These are phyloP conservation scores for Umbilicus rupestris DNA, from an alignment of 164 flowering plant genomes.

Conservation along the genomic window DNA sequence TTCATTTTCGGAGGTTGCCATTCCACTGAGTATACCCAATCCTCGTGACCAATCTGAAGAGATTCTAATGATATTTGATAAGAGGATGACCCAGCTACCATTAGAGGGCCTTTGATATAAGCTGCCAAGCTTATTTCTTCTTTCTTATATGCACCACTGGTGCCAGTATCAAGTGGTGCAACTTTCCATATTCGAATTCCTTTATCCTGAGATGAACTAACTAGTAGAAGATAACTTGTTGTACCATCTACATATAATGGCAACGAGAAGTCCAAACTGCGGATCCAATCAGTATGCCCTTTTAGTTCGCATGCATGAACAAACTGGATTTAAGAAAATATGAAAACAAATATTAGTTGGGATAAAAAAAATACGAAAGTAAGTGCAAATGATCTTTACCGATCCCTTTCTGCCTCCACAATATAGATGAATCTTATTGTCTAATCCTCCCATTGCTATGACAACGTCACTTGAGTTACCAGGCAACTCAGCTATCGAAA, in stretches of 20 bases:
- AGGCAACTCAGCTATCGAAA: slow-evolving; percentile 77
- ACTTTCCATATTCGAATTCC: slow-evolving; percentile 93
- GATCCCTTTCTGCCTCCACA: slow-evolving; percentile 70
- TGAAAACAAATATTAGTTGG: slow-evolving; percentile 4
- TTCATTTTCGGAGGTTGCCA: slow-evolving; percentile 75
- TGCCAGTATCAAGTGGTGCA: slow-evolving; percentile 20
- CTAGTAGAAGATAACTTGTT: slow-evolving; percentile 47
- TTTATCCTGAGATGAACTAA: slow-evolving; percentile 94
- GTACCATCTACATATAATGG: slow-evolving; percentile 35
- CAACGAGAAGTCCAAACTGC: slow-evolving; percentile 88
- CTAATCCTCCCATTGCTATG: slow-evolving; percentile 92
- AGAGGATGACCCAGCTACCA: slow-evolving; percentile 49
- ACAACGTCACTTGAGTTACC: slow-evolving; percentile 42
- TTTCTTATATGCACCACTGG: slow-evolving; percentile 22
- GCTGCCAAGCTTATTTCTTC: slow-evolving; percentile 54
- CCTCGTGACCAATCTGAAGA: slow-evolving; percentile 90
- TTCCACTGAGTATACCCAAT: slow-evolving; percentile 95
- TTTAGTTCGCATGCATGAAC: slow-evolving; percentile 73
- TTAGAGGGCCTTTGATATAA: slow-evolving; percentile 80
- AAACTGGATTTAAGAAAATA: slow-evolving; percentile 41
- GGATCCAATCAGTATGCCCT: slow-evolving; percentile 95
- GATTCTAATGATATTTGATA: slow-evolving; percentile 89
- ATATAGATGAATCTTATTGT: slow-evolving; percentile 80
- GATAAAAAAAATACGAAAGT: not conserved
- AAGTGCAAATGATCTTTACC: slow-evolving; percentile 10